Base-by-base conservation (phyloP, 2,329 filamentous ascomycete genomes). In the Plenodomus tracheiphilus region DNA sequence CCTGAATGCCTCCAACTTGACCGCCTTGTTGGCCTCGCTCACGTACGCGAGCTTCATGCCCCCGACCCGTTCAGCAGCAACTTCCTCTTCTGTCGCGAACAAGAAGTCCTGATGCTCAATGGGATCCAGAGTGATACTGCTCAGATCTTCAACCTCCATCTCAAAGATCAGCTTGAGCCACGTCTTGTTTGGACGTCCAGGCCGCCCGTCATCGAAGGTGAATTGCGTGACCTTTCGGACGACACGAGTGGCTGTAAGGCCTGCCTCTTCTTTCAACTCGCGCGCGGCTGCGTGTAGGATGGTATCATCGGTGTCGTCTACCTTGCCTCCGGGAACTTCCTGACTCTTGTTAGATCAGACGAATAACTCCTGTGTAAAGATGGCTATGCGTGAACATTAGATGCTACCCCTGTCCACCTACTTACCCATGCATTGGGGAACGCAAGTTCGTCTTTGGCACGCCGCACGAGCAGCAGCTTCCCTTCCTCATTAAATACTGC, bases 291-390 rank as follows among this genome's bases (percentile, higher is more conserved):
- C 75, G 42, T 79, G 75, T 1, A 82, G 62, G 28, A 83, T 68
- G 0, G 75, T 79, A 13, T 68, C 59, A 49, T 83, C 80, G 0
- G 64, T 65, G 10, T 66, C 58, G 32, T 82, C 80, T 21, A 72
- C 70, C 11, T 74, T 74, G 2, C 81, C 81, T 6, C 80, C 79
- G 2, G 81, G 79, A 1, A 78, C 70, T 54, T 83, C 81, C 79
- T 79, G 25, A 10, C 30, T 36, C 3, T 10, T 38, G 32, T 61
- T 38, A 58, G 48, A 38, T 17, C 35, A 13, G 39, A 4, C 13
- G 11, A 32, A 10, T 4, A 8, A 32, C 4, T 35, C 13, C 18
- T 4, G 35, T 4, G 18, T 20, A 37, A 7, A 8, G 28, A 32
- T 10, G 28, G 4, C 11, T 32, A 11, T 8, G 28, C 13, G 28